Evolutionary conservation across 371 early-diverging fungal genomes (phyloP).

Genomic region (Coemansia sp.): DNA sequence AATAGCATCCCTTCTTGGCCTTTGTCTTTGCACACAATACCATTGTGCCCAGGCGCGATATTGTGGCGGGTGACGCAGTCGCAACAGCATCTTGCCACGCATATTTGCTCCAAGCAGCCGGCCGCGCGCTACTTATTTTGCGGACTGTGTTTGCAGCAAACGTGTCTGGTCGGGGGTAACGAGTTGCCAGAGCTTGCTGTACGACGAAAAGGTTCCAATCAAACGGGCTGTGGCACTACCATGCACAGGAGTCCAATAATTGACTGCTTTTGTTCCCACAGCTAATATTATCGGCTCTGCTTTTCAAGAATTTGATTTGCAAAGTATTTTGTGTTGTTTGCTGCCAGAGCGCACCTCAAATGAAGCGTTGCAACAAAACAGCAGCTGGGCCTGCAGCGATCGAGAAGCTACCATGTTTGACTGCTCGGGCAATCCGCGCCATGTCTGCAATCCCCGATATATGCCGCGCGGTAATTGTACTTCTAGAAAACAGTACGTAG

Average conservation of each 20-base stretch:
- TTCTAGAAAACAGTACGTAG: constrained; percentile 38
- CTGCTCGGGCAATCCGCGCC: constrained; percentile 22
- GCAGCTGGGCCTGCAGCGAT: not conserved
- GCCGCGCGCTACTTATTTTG: too few species aligned
- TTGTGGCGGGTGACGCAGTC: constrained; percentile 3
- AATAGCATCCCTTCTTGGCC: constrained; percentile 3
- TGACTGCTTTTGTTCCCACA: not conserved
- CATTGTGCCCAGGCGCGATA: constrained; percentile 2
- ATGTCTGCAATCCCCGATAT: constrained; percentile 22
- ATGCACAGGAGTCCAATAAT: not conserved
- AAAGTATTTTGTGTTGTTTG: too few species aligned
- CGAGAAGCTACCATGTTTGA: not conserved
- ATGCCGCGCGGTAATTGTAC: constrained; percentile 19
- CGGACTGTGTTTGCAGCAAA: too few species aligned
- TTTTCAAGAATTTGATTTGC: too few species aligned
- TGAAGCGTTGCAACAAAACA: not conserved
- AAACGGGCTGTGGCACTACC: not conserved
- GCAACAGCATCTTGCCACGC: not conserved
- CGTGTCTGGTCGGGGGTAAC: too few species aligned
- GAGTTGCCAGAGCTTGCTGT: constrained; percentile 14
- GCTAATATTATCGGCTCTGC: not conserved
- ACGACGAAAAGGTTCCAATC: constrained; percentile 18
- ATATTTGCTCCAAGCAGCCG: too few species aligned
- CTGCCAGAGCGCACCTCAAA: not conserved
- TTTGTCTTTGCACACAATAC: not conserved